Evolutionary conservation across 306 rosid genomes (phyloP).

Genomic region (Medicago lupulina): DNA sequence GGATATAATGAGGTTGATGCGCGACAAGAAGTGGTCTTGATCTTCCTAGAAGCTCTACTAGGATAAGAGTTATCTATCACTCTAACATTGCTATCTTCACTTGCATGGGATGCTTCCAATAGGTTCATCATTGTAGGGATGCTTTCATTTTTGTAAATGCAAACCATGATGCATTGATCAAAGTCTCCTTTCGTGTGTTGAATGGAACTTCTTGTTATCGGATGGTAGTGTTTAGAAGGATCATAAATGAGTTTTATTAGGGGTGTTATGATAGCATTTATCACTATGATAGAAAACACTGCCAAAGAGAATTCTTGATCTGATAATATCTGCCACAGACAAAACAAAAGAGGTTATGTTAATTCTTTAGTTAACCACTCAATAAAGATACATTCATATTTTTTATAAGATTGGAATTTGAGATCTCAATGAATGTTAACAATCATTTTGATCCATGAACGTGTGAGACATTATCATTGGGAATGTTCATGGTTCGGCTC

Average conservation of each 20-base stretch:
- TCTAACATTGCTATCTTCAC: slow-evolving; percentile 46
- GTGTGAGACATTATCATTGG: no score
- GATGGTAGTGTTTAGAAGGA: slow-evolving; percentile 55
- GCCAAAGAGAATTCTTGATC: slow-evolving; percentile 55
- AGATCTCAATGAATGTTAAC: no score
- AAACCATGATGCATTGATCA: slow-evolving; percentile 58
- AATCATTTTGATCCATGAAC: no score
- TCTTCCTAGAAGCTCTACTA: slow-evolving; percentile 65
- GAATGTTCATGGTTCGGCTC: no score
- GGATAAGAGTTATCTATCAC: slow-evolving; percentile 57
- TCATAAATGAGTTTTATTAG: slow-evolving; percentile 52
- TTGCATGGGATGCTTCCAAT: slow-evolving; percentile 67
- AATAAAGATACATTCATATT: no score
- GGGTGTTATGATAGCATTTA: slow-evolving; percentile 62
- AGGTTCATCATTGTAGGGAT: slow-evolving; percentile 56
- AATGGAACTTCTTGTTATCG: slow-evolving; percentile 51
- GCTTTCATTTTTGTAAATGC: slow-evolving; percentile 55
- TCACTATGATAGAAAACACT: slow-evolving; percentile 43
- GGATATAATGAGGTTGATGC: slow-evolving; percentile 41
- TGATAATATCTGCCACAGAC: slow-evolving; percentile 47
- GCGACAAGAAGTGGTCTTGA: slow-evolving; percentile 57
- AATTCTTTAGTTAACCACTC: background rate
- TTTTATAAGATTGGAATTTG: no score
- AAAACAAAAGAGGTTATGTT: background rate
- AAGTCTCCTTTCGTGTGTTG: slow-evolving; percentile 52